A percentile compares a stretch with the other conserved stretches of the same genome.
Conservation (phyloP, 2,329 filamentous ascomycete species). For the Venturia nashicola region DNA sequence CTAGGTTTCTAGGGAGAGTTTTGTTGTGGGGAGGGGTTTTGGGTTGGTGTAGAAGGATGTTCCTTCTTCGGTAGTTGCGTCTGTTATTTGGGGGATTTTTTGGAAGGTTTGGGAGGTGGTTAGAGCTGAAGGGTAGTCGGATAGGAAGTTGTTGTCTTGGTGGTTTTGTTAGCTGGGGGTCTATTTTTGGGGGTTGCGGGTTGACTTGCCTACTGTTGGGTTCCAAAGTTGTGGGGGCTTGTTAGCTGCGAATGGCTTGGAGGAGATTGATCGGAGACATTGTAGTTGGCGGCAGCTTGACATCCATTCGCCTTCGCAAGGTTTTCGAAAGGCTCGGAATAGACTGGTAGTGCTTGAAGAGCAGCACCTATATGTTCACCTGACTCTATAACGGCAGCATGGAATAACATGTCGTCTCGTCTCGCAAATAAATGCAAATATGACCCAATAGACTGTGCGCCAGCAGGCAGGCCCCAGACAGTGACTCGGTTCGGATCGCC, state of each 20-base stretch:
- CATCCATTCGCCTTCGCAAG: slow-evolving; percentile 38
- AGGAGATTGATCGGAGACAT: slow-evolving; percentile 38
- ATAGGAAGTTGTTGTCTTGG: slow-evolving; percentile 37
- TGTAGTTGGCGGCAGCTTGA: slow-evolving; percentile 26
- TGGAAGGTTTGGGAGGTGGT: slow-evolving; percentile 30
- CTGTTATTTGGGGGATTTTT: slow-evolving; percentile 34
- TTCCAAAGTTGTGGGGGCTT: not conserved
- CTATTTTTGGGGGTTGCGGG: not conserved
- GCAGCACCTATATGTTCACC: slow-evolving; percentile 37
- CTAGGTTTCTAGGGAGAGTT: not conserved
- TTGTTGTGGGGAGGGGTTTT: not conserved
- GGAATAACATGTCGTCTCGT: not conserved
- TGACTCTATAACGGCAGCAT: slow-evolving; percentile 29
- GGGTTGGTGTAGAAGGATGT: slow-evolving; percentile 21
- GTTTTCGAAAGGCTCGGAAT: slow-evolving; percentile 40
- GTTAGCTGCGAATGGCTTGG: not conserved
- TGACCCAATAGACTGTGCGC: slow-evolving; percentile 41
- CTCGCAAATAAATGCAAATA: slow-evolving; percentile 5
- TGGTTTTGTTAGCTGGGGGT: slow-evolving; percentile 13
- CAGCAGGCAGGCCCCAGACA: slow-evolving; percentile 44
- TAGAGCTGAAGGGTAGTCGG: slow-evolving; percentile 35
- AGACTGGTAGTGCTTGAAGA: slow-evolving; percentile 42
- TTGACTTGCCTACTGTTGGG: slow-evolving; percentile 15
- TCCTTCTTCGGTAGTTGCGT: slow-evolving; percentile 39
- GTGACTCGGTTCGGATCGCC: slow-evolving; percentile 41